Percentiles rank a stretch among this genome's conserved stretches.
phyloP scores from a whole-genome alignment of 257 asterid genomes.

The Forsythia viridissima region DNA sequence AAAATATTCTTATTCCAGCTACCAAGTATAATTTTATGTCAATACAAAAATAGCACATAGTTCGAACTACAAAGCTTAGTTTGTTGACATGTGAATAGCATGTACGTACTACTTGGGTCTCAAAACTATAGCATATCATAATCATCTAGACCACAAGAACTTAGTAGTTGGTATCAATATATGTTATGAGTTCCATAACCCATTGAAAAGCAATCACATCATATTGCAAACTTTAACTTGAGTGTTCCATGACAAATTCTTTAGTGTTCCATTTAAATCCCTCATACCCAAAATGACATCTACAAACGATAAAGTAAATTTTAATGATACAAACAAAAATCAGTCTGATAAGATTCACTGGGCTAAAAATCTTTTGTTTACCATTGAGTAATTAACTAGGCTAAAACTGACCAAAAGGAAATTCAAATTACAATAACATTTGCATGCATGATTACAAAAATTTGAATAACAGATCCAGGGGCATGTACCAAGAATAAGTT shows the following conservation, averaged over 20 bases:
- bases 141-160: neutral
- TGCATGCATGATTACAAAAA: neutral
- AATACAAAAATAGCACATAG: neutral
- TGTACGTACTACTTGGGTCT: too few relatives aligned
- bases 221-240: too few relatives aligned
- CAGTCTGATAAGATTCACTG: too few relatives aligned
- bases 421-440: neutral
- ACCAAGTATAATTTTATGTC: neutral
- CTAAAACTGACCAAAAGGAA: neutral
- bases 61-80: neutral
- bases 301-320: neutral
- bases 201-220: too few relatives aligned
- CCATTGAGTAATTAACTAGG: neutral
- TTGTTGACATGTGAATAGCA: neutral
- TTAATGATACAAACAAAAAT: neutral
- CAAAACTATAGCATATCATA: too few relatives aligned
- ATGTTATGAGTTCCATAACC: too few relatives aligned
- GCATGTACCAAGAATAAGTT: conserved; percentile 64
- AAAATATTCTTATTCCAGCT: neutral
- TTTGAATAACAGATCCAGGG: conserved; percentile 16
- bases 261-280: neutral
- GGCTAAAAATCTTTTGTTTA: too few relatives aligned
- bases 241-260: neutral
- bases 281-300: neutral
- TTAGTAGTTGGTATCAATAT: too few relatives aligned